These are phyloP conservation scores for Heterobasidion annosum DNA, from an alignment of 1,284 basidiomycete genomes.

Conservation along the genomic window DNA sequence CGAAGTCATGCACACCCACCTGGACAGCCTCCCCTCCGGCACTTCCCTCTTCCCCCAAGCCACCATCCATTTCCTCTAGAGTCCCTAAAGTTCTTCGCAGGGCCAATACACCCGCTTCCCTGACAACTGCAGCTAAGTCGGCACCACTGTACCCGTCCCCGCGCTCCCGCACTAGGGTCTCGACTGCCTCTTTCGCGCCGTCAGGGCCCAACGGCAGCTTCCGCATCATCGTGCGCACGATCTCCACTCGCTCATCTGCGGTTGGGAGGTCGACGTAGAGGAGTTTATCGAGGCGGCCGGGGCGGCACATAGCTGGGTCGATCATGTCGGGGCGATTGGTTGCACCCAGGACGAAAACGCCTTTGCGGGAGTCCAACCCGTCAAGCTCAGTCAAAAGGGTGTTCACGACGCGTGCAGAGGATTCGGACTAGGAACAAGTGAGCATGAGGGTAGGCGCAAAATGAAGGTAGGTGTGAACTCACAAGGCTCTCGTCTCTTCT, in stretches of 20 bases:
- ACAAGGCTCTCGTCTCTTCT: conserved; percentile 87
- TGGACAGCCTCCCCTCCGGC: conserved; percentile 21
- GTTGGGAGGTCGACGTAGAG: conserved; percentile 92
- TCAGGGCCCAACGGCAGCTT: conserved; percentile 57
- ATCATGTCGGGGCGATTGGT: conserved; percentile 99
- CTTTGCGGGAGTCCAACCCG: conserved; percentile 84
- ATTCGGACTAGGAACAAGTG: conserved; percentile 65
- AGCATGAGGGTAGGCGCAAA: conserved; percentile 5
- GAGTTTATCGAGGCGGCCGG: conserved; percentile 92
- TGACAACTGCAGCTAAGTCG: conserved; percentile 78
- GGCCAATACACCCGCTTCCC: conserved; percentile 87
- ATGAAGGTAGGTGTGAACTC: conserved; percentile 17
- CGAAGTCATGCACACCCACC: conserved; percentile 66
- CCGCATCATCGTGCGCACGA: conserved; percentile 67
- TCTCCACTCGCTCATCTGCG: conserved; percentile 75
- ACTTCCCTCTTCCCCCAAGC: conserved; percentile 3
- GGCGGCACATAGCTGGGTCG: conserved; percentile 97
- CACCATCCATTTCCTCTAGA: conserved; percentile 45
- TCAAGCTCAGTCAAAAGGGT: conserved; percentile 95
- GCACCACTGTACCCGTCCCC: conserved; percentile 89
- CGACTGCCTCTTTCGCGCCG: conserved; percentile 26
- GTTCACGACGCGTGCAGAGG: conserved; percentile 95
- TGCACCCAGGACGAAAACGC: conserved; percentile 93
- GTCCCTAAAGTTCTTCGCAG: conserved; percentile 64
- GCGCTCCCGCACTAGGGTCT: conserved; percentile 40